Percentiles rank a stretch among this genome's conserved stretches.
phyloP scores from a whole-genome alignment of 2,329 filamentous ascomycete species.

The Microdochium nivale region DNA sequence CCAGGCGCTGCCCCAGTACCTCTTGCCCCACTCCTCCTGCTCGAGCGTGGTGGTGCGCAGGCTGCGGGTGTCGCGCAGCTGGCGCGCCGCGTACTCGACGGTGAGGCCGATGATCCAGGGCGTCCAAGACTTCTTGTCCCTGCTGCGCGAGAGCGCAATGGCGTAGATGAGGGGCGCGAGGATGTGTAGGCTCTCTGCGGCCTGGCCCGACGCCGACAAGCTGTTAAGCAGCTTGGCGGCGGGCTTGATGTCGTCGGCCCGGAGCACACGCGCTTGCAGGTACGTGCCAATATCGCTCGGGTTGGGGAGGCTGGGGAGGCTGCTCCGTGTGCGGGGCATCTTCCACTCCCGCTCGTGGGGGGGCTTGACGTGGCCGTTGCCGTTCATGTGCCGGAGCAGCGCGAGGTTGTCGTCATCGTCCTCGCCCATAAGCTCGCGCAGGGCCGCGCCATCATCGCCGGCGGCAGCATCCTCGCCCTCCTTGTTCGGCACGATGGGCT shows the following conservation, averaged over 20 bases:
- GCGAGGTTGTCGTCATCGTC: slow-evolving; percentile 29
- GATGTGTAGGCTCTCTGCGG: slow-evolving; percentile 88
- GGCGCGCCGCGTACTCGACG: slow-evolving; percentile 82
- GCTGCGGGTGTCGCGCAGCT: slow-evolving; percentile 60
- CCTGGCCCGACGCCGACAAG: slow-evolving; percentile 62
- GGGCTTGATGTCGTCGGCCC: slow-evolving; percentile 93
- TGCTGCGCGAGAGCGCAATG: slow-evolving; percentile 64
- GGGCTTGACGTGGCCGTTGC: slow-evolving; percentile 38
- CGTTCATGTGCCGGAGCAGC: slow-evolving; percentile 15
- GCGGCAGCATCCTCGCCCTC: slow-evolving; percentile 29
- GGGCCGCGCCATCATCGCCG: slow-evolving; percentile 36
- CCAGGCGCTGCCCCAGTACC: slow-evolving; percentile 88
- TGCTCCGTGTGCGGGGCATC: slow-evolving; percentile 91
- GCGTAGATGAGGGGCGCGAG: slow-evolving; percentile 83
- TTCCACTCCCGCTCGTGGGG: slow-evolving; percentile 60
- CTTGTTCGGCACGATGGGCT: slow-evolving; percentile 56
- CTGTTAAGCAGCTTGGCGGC: slow-evolving; percentile 79
- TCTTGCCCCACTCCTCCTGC: slow-evolving; percentile 78
- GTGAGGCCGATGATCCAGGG: slow-evolving; percentile 84
- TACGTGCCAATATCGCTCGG: slow-evolving; percentile 78
- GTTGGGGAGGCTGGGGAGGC: slow-evolving; percentile 73
- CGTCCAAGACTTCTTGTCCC: slow-evolving; percentile 73
- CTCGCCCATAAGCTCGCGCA: slow-evolving; percentile 24
- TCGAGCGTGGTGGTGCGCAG: slow-evolving; percentile 80
- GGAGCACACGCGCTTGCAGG: slow-evolving; percentile 81